Conservation (phyloP, 1,284 basidiomycete genomes). For the Fomitiporia mediterranea region DNA sequence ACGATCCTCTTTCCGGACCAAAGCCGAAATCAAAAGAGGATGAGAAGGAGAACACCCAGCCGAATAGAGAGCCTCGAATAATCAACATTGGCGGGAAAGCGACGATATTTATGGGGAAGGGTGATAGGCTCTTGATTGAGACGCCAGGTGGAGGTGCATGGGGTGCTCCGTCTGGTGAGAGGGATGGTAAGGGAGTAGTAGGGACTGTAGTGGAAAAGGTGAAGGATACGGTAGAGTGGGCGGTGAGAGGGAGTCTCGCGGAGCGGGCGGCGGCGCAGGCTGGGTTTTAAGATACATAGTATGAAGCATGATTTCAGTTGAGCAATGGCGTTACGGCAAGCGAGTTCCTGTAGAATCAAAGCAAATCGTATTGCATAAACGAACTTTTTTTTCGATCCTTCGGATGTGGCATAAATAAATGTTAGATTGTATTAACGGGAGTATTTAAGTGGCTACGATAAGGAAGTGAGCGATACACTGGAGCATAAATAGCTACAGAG, state of each 20-base stretch:
- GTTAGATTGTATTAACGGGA: too few species aligned
- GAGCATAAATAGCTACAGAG: too few species aligned
- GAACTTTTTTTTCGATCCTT: too few species aligned
- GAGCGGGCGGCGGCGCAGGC: constrained; percentile 69
- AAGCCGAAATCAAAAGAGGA: background rate
- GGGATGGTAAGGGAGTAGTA: constrained; percentile 18
- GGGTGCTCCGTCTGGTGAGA: constrained; percentile 50
- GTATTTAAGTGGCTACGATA: too few species aligned
- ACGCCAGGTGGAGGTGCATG: constrained; percentile 94
- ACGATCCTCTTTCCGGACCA: constrained; percentile 16
- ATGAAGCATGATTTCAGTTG: background rate
- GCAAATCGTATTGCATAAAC: background rate
- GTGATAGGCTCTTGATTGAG: constrained; percentile 77
- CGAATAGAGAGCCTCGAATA: constrained; percentile 41
- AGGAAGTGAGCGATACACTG: too few species aligned
- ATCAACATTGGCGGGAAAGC: constrained; percentile 94
- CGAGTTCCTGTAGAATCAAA: background rate
- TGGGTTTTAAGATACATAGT: constrained; percentile 38
- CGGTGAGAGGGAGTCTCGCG: constrained; percentile 68
- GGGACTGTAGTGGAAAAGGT: constrained; percentile 24
- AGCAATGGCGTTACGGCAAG: background rate
- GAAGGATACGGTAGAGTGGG: constrained; percentile 51
- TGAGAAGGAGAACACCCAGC: constrained; percentile 7
- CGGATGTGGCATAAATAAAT: too few species aligned
- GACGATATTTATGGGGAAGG: constrained; percentile 81